Evolutionary conservation across 306 rosid species (phyloP).

Genomic region (Cercis canadensis): DNA sequence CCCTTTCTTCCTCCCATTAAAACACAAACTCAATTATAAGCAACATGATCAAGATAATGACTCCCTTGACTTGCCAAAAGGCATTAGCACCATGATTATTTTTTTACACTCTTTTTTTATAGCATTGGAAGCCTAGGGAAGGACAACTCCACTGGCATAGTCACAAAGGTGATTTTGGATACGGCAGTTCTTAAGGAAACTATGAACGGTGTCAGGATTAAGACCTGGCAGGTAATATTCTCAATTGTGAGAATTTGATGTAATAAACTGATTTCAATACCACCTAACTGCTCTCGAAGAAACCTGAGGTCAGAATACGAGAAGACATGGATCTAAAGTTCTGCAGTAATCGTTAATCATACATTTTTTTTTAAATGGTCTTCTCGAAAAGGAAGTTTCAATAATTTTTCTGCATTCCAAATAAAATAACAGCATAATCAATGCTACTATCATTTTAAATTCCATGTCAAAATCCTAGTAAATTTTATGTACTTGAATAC

Average conservation of each 20-base stretch:
- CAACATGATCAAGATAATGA: conserved; percentile 9
- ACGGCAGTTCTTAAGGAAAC: conserved; percentile 76
- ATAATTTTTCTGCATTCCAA: not conserved
- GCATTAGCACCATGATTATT: not conserved
- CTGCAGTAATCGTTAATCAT: not conserved
- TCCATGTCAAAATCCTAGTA: not conserved
- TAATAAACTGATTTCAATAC: not conserved
- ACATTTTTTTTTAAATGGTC: not conserved
- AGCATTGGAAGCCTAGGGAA: conserved; percentile 99
- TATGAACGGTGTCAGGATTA: conserved; percentile 91
- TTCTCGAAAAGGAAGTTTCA: not conserved
- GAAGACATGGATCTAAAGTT: not conserved
- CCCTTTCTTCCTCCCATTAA: not conserved
- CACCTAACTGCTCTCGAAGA: not conserved
- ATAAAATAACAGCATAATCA: not conserved
- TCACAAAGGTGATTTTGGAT: conserved; percentile 85
- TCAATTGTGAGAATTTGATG: not conserved
- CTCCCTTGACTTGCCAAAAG: conserved; percentile 7
- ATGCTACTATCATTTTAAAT: not conserved
- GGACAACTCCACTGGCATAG: conserved; percentile 83
- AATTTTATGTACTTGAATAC: conserved; percentile 20
- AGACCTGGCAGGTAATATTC: conserved; percentile 91
- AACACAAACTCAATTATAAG: conserved; percentile 10
- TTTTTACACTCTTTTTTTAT: conserved; percentile 7
- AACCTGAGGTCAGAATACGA: not conserved